Percentiles rank a stretch among this genome's conserved stretches.
Conservation (phyloP, 176 grass and related monocot genomes). For the Thinopyrum elongatum region DNA sequence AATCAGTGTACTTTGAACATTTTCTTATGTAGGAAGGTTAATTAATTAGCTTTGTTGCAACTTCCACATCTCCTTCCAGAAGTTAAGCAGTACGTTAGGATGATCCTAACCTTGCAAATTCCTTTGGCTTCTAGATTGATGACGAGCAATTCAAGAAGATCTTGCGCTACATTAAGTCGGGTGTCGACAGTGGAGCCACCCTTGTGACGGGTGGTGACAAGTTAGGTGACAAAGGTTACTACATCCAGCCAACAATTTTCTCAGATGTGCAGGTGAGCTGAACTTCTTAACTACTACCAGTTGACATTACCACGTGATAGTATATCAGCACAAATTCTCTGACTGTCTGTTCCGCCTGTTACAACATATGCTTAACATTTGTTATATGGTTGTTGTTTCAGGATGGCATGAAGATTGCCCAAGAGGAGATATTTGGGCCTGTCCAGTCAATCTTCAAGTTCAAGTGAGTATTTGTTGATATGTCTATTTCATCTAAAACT, state of each 20-base stretch:
- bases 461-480: conserved; percentile 41
- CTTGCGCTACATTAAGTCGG: conserved; percentile 67
- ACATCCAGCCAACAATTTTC: conserved; percentile 94
- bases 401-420: conserved; percentile 72
- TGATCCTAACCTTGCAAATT: background rate
- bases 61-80: background rate
- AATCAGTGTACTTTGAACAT: background rate
- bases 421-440: conserved; percentile 70
- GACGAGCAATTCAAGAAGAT: conserved; percentile 86
- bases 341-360: background rate
- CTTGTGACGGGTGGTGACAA: conserved; percentile 73
- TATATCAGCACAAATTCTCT: background rate
- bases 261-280: conserved; percentile 76
- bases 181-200: conserved; percentile 63
- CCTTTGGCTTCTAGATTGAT: conserved; percentile 55
- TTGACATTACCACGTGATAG: background rate
- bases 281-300: background rate
- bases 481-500: background rate
- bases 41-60: background rate
- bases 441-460: conserved; percentile 75
- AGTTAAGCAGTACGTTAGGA: background rate
- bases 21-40: background rate
- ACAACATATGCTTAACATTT: background rate
- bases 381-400: conserved; percentile 20
- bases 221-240: conserved; percentile 78